Evolutionary conservation across 306 rosid species (phyloP).

Genomic region (Aeschynomene evenia): DNA sequence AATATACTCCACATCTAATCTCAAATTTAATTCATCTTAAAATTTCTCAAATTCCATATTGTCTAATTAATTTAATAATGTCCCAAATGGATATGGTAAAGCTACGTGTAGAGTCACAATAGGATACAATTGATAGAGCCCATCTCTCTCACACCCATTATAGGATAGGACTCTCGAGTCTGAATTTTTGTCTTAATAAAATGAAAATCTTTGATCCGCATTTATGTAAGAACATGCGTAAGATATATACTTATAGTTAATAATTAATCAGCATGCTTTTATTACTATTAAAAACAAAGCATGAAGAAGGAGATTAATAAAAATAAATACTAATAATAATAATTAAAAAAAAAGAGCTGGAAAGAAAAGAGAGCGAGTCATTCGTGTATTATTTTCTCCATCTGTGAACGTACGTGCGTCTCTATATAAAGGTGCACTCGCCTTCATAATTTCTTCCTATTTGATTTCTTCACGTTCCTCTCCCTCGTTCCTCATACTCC

Average conservation of each 20-base stretch:
- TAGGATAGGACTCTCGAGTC: background rate
- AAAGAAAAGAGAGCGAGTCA: conserved; percentile 32
- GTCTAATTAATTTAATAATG: too few relatives aligned
- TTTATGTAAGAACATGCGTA: background rate
- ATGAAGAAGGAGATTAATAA: background rate
- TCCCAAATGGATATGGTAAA: background rate
- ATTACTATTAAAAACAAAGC: background rate
- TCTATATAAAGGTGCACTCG: background rate
- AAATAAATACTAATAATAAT: too few relatives aligned
- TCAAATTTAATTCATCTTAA: too few relatives aligned
- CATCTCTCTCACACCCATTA: background rate
- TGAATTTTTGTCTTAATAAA: background rate
- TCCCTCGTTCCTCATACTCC: background rate
- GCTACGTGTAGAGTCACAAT: background rate
- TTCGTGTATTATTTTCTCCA: conserved; percentile 20
- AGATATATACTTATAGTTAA: background rate
- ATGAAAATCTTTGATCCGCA: background rate
- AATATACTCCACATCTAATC: too few relatives aligned
- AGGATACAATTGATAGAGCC: background rate
- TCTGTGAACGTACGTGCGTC: conserved; percentile 8
- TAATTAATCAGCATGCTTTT: background rate
- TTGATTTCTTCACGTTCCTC: conserved; percentile 18
- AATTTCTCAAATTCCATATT: too few relatives aligned
- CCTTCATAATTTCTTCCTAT: background rate
- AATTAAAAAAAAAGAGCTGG: background rate